These are phyloP conservation scores for Erythrophleum ivorense DNA, from an alignment of 331 rosid species.

Conservation along the genomic window DNA sequence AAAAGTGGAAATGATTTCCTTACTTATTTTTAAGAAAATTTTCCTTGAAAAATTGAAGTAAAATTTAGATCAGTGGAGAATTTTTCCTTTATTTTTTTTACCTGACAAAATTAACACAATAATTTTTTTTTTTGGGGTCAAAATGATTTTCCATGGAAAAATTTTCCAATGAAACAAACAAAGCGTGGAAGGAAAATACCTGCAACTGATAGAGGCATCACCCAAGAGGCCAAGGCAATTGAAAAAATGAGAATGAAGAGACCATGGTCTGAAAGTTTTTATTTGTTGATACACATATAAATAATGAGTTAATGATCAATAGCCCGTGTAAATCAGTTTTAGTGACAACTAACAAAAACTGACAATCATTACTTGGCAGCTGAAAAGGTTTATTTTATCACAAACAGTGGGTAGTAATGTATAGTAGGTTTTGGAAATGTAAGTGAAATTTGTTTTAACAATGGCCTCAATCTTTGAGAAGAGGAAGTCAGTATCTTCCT, in stretches of 20 bases:
- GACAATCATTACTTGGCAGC: slow-evolving; percentile 5
- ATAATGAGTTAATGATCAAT: slow-evolving; percentile 11
- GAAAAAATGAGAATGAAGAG: slow-evolving; percentile 19
- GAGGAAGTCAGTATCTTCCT: slow-evolving; percentile 1
- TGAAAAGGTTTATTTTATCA: slow-evolving; percentile 4
- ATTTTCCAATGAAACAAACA: neutral
- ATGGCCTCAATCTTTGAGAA: neutral
- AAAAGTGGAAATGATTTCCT: too few relatives aligned
- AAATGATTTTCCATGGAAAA: neutral
- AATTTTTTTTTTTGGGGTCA: neutral
- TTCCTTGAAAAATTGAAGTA: neutral
- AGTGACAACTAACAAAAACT: neutral
- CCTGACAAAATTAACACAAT: neutral
- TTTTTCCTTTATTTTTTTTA: neutral
- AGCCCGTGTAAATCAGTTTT: neutral
- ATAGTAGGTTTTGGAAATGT: neutral
- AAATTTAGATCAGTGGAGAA: neutral
- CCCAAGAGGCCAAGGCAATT: neutral
- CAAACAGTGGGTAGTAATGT: neutral
- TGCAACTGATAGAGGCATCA: slow-evolving; percentile 10
- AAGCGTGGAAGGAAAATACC: neutral
- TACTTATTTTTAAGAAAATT: too few relatives aligned
- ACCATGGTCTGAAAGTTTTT: slow-evolving; percentile 13
- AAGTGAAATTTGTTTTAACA: slow-evolving; percentile 8
- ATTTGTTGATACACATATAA: slow-evolving; percentile 17